phyloP scores from a whole-genome alignment of 306 rosid species.

The Vachellia pachyceras region DNA sequence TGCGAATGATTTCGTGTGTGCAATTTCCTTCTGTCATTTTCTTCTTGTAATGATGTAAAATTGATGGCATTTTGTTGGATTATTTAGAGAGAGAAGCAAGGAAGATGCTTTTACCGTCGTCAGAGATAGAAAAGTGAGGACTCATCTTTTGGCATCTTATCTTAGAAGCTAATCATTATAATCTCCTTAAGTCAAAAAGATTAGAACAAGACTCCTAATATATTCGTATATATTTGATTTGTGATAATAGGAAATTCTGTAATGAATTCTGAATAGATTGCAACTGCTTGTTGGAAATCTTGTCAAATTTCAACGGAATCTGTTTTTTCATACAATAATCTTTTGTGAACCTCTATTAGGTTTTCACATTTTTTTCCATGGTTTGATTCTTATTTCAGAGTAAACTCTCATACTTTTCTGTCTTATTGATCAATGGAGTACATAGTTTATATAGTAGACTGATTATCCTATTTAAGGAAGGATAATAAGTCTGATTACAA shows the following conservation, averaged over 20 bases:
- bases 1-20: not conserved
- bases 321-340: not conserved
- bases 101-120: slow-evolving; percentile 51
- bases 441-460: no score
- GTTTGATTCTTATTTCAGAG: not conserved
- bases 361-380: not conserved
- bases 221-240: not conserved
- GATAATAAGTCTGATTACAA: no score
- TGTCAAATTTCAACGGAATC: not conserved
- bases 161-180: not conserved
- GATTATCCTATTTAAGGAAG: no score
- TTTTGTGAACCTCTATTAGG: not conserved
- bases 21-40: slow-evolving; percentile 1
- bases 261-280: slow-evolving; percentile 3
- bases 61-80: slow-evolving; percentile 16
- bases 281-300: not conserved
- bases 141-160: not conserved
- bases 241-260: not conserved
- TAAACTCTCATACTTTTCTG: no score
- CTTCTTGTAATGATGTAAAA: slow-evolving; percentile 18
- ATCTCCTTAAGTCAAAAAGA: not conserved
- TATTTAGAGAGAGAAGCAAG: slow-evolving; percentile 55
- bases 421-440: no score
- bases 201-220: not conserved
- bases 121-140: slow-evolving; percentile 68